Evolutionary conservation across 2,329 filamentous ascomycete genomes (phyloP).

Genomic region (Sclerotinia trifoliorum): DNA sequence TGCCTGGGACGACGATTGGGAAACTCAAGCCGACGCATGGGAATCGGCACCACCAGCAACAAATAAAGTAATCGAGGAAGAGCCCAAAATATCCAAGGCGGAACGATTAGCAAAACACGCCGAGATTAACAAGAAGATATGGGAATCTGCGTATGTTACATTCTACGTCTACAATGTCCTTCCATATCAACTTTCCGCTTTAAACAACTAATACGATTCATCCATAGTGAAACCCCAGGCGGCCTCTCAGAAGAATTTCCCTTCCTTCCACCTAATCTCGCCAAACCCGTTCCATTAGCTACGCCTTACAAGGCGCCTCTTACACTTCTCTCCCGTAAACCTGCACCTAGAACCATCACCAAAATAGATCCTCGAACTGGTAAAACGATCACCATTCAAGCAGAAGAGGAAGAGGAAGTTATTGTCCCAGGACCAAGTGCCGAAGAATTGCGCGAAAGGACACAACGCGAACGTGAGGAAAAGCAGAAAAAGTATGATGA

Average conservation of each 20-base stretch:
- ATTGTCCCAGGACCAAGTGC: constrained; percentile 64
- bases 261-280: constrained; percentile 51
- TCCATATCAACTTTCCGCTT: background rate
- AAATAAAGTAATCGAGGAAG: constrained; percentile 28
- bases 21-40: constrained; percentile 66
- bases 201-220: background rate
- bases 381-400: constrained; percentile 48
- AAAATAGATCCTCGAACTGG: constrained; percentile 55
- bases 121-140: constrained; percentile 80
- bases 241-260: constrained; percentile 62
- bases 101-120: constrained; percentile 77
- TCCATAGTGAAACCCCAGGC: constrained; percentile 60
- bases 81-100: constrained; percentile 60
- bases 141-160: constrained; percentile 75
- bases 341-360: constrained; percentile 57
- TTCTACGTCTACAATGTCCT: background rate
- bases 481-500: constrained; percentile 90
- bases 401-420: constrained; percentile 64
- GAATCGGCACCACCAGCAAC: constrained; percentile 33
- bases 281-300: constrained; percentile 52
- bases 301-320: constrained; percentile 77
- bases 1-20: constrained; percentile 92
- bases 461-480: constrained; percentile 78
- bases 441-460: constrained; percentile 75
- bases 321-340: constrained; percentile 82